Percentiles rank a stretch among this genome's conserved stretches.
Evolutionary conservation across 805 yeast species (phyloP).

Genomic region (Lipomyces chichibuensis): DNA sequence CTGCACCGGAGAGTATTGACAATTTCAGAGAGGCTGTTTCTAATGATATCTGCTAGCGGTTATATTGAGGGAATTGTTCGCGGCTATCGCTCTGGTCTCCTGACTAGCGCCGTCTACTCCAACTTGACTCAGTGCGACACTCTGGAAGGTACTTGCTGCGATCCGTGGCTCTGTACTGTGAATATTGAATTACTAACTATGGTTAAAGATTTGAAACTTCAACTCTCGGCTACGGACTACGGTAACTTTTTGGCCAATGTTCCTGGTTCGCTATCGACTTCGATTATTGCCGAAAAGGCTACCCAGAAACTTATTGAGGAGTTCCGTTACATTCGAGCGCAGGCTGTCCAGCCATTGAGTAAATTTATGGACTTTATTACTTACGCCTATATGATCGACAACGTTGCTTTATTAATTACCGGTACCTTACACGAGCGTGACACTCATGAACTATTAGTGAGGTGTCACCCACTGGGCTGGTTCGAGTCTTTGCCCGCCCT

Average conservation of each 20-base stretch:
- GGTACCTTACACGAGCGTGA: conserved; percentile 97
- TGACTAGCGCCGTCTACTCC: conserved; percentile 77
- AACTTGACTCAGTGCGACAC: conserved; percentile 96
- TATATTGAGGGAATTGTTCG: conserved; percentile 93
- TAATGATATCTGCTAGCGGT: conserved; percentile 54
- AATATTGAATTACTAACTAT: not conserved
- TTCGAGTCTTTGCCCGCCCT: conserved; percentile 96
- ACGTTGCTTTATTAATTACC: conserved; percentile 91
- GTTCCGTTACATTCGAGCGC: conserved; percentile 81
- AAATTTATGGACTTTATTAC: conserved; percentile 89
- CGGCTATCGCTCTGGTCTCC: conserved; percentile 85
- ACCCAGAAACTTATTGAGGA: conserved; percentile 75
- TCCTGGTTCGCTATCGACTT: conserved; percentile 80
- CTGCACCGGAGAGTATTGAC: not conserved
- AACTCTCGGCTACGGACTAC: conserved; percentile 93
- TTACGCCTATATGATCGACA: conserved; percentile 98
- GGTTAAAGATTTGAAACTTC: conserved; percentile 76
- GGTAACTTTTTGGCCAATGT: conserved; percentile 85
- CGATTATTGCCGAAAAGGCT: conserved; percentile 80
- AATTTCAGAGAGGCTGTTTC: not conserved
- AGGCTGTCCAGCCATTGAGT: conserved; percentile 77
- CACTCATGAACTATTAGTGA: conserved; percentile 77
- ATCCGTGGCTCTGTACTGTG: not conserved
- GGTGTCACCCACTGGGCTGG: conserved; percentile 98
- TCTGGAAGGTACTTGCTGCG: conserved; percentile 56